These are phyloP conservation scores for Colletotrichum sansevieriae DNA, from an alignment of 2,329 filamentous ascomycete species.

Conservation along the genomic window DNA sequence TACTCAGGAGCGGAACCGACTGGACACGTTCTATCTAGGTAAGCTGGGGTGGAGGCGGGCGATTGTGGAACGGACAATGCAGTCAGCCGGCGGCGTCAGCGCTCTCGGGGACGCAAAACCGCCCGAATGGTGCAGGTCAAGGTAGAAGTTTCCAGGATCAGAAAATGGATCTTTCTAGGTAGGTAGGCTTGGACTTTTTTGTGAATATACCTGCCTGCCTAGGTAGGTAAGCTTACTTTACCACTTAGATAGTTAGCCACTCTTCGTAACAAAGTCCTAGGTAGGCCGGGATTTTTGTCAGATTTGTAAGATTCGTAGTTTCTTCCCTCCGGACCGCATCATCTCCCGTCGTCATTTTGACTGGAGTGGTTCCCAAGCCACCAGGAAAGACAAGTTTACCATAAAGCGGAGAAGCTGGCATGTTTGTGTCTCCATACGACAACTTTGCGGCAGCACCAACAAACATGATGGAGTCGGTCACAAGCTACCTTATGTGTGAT, in stretches of 20 bases:
- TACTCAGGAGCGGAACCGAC: constrained; percentile 25
- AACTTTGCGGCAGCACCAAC: not conserved
- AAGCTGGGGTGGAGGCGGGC: not conserved
- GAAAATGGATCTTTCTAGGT: no score
- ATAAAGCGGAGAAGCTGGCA: not conserved
- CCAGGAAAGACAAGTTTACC: not conserved
- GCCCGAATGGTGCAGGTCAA: constrained; percentile 3
- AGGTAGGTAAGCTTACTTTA: not conserved
- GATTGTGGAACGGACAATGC: no score
- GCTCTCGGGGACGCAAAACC: not conserved
- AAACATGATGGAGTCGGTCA: not conserved
- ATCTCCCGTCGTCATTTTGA: not conserved
- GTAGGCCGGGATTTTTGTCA: constrained; percentile 17
- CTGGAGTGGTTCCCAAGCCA: not conserved
- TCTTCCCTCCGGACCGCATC: constrained; percentile 28
- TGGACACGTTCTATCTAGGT: not conserved
- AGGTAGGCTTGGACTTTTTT: no score
- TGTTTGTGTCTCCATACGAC: not conserved
- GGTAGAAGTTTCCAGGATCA: not conserved
- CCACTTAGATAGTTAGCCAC: not conserved
- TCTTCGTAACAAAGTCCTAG: no score
- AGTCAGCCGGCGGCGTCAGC: constrained; percentile 2
- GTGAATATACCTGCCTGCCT: no score
- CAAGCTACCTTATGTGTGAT: not conserved
- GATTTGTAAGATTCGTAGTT: constrained; percentile 11